A percentile compares a stretch with the other conserved stretches of the same genome.
phyloP scores from a whole-genome alignment of 176 grass and related monocot species.

The Oryza meyeriana region DNA sequence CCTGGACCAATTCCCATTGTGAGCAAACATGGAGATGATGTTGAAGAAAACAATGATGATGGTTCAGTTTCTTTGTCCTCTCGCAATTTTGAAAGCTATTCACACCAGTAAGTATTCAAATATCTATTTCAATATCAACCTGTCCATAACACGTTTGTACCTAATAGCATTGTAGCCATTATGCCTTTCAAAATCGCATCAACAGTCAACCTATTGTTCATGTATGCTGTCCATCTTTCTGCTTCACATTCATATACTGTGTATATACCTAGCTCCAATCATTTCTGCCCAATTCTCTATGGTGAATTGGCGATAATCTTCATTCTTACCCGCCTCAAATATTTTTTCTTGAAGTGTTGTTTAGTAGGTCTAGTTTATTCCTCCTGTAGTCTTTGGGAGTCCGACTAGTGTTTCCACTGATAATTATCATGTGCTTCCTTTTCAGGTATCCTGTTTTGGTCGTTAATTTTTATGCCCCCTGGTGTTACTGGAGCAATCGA shows the following conservation, averaged over 20 bases:
- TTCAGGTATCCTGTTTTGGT: slow-evolving; percentile 85
- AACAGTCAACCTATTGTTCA: background rate
- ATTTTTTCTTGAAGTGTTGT: background rate
- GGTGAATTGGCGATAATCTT: background rate
- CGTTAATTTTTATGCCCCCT: slow-evolving; percentile 97
- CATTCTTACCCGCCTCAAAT: background rate
- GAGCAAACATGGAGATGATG: slow-evolving; percentile 83
- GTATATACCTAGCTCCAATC: background rate
- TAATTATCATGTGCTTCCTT: slow-evolving; percentile 5
- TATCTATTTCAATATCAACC: slow-evolving; percentile 20
- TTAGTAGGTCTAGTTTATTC: background rate
- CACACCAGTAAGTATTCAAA: slow-evolving; percentile 74
- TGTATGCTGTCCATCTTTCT: background rate
- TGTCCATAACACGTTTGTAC: background rate
- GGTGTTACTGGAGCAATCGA: slow-evolving; percentile 98
- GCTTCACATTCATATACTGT: slow-evolving; percentile 19
- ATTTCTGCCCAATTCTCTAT: background rate
- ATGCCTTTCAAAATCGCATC: slow-evolving; percentile 3
- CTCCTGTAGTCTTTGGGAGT: background rate
- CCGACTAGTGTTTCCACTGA: slow-evolving; percentile 16
- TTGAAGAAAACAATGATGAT: slow-evolving; percentile 68
- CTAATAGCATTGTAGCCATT: slow-evolving; percentile 1
- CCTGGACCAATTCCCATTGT: slow-evolving; percentile 78
- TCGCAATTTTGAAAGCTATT: slow-evolving; percentile 77
- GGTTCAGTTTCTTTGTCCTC: slow-evolving; percentile 66